A percentile compares a stretch with the other conserved stretches of the same genome.
These are phyloP conservation scores for Phylloporus gajari DNA, from an alignment of 1,284 basidiomycete genomes.

Conservation along the genomic window DNA sequence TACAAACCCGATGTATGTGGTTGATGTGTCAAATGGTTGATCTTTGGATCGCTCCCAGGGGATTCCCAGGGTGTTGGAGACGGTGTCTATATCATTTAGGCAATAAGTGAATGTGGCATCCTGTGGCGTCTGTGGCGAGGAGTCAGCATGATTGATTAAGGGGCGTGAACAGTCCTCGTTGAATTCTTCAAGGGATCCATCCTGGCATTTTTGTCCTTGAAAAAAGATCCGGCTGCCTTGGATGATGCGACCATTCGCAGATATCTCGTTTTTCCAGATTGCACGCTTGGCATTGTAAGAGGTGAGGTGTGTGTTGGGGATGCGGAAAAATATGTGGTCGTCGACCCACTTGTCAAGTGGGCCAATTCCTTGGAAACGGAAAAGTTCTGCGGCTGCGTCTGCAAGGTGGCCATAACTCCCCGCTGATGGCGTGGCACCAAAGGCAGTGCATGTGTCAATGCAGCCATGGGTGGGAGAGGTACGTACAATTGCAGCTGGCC, in stretches of 20 bases:
- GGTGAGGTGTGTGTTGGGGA: background rate
- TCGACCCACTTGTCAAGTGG: background rate
- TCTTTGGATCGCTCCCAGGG: slow-evolving; percentile 25
- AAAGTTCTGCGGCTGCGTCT: slow-evolving; percentile 37
- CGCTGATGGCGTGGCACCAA: slow-evolving; percentile 41
- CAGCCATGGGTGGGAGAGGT: background rate
- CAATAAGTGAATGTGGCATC: slow-evolving; percentile 7
- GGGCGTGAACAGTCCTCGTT: background rate
- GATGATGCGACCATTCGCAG: too few species aligned
- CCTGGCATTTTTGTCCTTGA: background rate
- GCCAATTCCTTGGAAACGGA: background rate
- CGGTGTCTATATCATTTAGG: background rate
- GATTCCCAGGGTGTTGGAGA: slow-evolving; percentile 6
- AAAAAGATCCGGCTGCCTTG: background rate
- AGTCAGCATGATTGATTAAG: background rate
- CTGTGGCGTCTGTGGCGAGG: background rate
- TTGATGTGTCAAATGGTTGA: slow-evolving; percentile 6
- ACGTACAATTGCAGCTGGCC: background rate
- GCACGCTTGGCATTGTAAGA: too few species aligned
- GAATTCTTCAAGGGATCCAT: background rate
- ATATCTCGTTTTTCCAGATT: too few species aligned
- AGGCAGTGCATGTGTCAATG: slow-evolving; percentile 3
- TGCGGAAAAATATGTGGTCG: background rate
- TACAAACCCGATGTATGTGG: slow-evolving; percentile 14
- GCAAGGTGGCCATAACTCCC: slow-evolving; percentile 47